Evolutionary conservation across 2,329 filamentous ascomycete genomes (phyloP), one percentile per base, ranked within the genome.

Genomic region (Cladosporium austrohemisphaericum): DNA sequence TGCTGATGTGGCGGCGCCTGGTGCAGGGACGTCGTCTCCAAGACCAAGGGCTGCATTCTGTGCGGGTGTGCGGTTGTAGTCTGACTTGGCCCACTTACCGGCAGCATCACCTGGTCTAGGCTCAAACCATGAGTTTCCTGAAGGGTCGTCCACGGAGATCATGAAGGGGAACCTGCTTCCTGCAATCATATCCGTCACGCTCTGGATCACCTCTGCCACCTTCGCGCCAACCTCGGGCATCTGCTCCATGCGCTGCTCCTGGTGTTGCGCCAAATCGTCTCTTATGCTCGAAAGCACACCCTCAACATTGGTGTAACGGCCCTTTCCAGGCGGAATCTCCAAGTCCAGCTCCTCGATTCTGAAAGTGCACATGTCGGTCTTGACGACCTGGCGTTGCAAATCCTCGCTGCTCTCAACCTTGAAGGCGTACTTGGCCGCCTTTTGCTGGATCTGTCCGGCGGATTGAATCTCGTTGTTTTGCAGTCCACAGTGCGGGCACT

Each of bases 121-220:
- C 40, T 94, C 86, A 61, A 98, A 95, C 78, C 91, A 97, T 2
- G 90, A 95, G 76, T 98, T 98, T 48, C 93, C 93, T 1, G 91
- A 87, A 2, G 88, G 86, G 66, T 98, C 93, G 65, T 98, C 90
- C 40, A 96, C 76, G 32, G 82, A 85, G 41, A 98, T 71, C 43
- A 88, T 86, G 77, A 98, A 96, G 19, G 93, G 93, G 65, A 95
- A 91, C 5, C 78, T 77, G 22, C 84, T 77, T 41, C 90, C 87
- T 2, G 79, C 78, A 8, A 95, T 71, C 83, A 97, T 95, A 49
- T 84, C 79, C 52, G 81, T 78, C 11, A 90, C 78, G 58, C 83
- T 86, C 36, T 78, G 68, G 53, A 97, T 85, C 44, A 97, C 79
- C 41, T 82, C 81, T 53, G 84, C 82, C 18, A 98, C 76, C 67